phyloP scores from a whole-genome alignment of 441 rosid genomes.

The Rhodomyrtus psidioides region DNA sequence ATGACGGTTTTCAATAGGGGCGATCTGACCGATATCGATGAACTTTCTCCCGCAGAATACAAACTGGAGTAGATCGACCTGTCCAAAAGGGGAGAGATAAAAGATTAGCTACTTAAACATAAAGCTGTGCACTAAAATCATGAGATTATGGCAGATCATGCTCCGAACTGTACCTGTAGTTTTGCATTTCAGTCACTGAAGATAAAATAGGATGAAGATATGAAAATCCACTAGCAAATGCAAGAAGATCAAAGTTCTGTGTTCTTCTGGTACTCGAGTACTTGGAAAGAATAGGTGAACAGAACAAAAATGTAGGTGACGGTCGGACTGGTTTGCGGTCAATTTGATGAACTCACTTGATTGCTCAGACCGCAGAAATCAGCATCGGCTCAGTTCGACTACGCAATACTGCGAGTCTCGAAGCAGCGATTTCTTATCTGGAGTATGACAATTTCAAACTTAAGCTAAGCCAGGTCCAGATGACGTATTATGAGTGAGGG shows the following conservation, averaged over 20 bases:
- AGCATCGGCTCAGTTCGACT: background rate
- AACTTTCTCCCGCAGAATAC: slow-evolving; percentile 62
- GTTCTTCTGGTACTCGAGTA: background rate
- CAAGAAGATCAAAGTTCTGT: background rate
- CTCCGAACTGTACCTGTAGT: background rate
- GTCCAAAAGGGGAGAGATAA: background rate
- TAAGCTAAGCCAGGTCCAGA: background rate
- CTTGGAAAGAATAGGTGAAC: background rate
- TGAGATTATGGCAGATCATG: background rate
- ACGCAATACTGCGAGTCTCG: background rate
- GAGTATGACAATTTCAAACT: fast-evolving
- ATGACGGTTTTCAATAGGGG: slow-evolving; percentile 69
- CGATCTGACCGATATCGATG: slow-evolving; percentile 68
- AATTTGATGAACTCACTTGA: background rate
- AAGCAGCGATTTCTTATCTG: background rate
- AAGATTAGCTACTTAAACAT: background rate
- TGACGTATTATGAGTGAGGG: background rate
- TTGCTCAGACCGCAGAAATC: background rate
- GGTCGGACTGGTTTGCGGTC: background rate
- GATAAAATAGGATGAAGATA: background rate
- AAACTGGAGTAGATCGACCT: slow-evolving; percentile 84
- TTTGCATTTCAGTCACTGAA: background rate
- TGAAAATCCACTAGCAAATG: background rate
- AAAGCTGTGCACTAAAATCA: background rate
- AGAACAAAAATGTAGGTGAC: background rate